Base-by-base conservation (phyloP, 2,329 filamentous ascomycete species). In the Leptographium radiaticola region DNA sequence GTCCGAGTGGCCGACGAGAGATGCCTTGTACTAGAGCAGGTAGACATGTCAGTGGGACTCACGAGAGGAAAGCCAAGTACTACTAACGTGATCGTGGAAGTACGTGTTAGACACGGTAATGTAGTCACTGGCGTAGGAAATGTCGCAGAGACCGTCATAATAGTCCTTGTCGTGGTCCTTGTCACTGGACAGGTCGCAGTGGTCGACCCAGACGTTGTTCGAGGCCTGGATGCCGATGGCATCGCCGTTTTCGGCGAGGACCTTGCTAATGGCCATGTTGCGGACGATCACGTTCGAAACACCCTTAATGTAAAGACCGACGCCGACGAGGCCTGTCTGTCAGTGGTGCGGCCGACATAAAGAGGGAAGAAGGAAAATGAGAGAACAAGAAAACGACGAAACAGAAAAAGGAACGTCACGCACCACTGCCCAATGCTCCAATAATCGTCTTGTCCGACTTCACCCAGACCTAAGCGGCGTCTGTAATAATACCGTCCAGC, bases 111-210 rank as follows among this genome's bases (percentile, higher is more conserved):
- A 70, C 56, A 77, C 63, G 54, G 75, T 84, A 55, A 84, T 65
- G 62, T 70, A 85, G 68, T 86, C 80, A 11, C 75, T 70, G 48
- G 71, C 83, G 67, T 84, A 82, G 50, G 76, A 83, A 51, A 75
- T 68, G 60, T 86, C 83, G 48, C 81, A 67, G 2, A 86, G 75
- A 36, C 83, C 83, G 54, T 86, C 83, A 63, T 83, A 86, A 70
- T 77, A 83, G 70, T 87, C 81, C 70, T 86, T 86, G 70, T 74
- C 79, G 63, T 78, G 71, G 60, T 74, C 69, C 38, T 64, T 63
- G 67, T 84, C 75, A 30, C 77, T 80, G 6, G 75, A 80, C 25
- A 86, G 71, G 58, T 86, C 82, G 64, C 74, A 73, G 69, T 86
- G 83, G 68, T 86, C 83, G 50, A 86, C 69, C 83, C 82, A 86